Base-by-base conservation (phyloP, 1,139 yeast species). In the Saccharomyces hybrid region DNA sequence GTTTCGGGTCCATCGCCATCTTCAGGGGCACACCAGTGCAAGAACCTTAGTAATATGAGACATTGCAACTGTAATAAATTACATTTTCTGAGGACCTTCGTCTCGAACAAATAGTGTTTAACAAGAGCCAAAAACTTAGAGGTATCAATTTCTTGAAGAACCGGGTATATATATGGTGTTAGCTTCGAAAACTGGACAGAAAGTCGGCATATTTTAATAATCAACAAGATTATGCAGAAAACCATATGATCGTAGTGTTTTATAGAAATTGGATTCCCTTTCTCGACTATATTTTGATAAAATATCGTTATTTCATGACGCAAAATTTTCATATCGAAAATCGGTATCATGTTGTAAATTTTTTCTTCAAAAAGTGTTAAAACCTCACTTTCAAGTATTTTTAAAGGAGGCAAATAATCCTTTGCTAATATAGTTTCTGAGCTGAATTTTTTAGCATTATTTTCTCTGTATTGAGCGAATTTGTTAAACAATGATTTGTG, bases 1-100 rank as follows among this genome's bases (percentile, higher is more conserved):
- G 61, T 57, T 29, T 59, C 61, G 28, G 61, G 58, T 1, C 71
- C 71, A 55, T 67, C 70, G 8, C 68, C 68, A 54, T 66, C 69
- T 47, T 66, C 68, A 4, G 69, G 69, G 2, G 66, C 64, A 55
- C 68, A 63, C 70, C 70, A 67, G 49, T 65, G 63, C 53, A 65
- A 65, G 50, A 66, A 61, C 49, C 69, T 59, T 20, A 65, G 55
- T 46, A 67, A 41, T 14, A 67, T 49, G 26, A 66, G 53, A 53
- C 61, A 56, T 48, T 66, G 68, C 13, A 66, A 44, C 51, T 66
- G 67, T 34, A 62, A 47, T 16, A 67, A 44, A 1, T 69, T 65
- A 50, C 65, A 62, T 53, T 67, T 67, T 49, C 68, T 57, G 3
- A 64, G 52, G 26, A 61, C 51, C 50, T 65, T 66, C 54, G 54